phyloP scores from a whole-genome alignment of 1,284 basidiomycete genomes.

The Rhodofomes roseus region DNA sequence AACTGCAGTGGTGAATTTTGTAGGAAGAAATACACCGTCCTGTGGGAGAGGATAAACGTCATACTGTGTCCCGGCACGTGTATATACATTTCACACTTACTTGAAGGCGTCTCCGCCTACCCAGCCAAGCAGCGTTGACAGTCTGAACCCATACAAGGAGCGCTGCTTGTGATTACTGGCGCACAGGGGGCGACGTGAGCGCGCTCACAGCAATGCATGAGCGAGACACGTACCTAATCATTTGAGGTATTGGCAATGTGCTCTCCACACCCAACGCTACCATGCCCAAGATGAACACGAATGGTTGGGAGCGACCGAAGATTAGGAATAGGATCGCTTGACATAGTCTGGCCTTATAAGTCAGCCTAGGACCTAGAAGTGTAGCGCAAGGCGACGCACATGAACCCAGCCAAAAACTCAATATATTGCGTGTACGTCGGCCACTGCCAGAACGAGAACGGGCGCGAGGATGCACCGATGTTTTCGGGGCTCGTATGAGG shows the following conservation, averaged over 20 bases:
- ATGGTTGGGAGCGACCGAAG: conserved; percentile 62
- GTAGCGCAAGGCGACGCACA: conserved; percentile 41
- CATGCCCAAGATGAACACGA: conserved; percentile 71
- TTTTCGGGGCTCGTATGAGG: conserved; percentile 57
- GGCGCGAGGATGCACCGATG: conserved; percentile 58
- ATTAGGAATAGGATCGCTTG: conserved; percentile 73
- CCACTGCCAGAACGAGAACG: conserved; percentile 87
- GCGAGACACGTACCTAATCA: conserved; percentile 54
- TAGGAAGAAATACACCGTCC: conserved; percentile 77
- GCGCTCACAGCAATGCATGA: conserved; percentile 11
- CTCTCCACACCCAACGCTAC: conserved; percentile 78
- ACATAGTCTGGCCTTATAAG: conserved; percentile 47
- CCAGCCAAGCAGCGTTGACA: conserved; percentile 81
- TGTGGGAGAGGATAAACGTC: conserved; percentile 25
- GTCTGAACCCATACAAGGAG: conserved; percentile 80
- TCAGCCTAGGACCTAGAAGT: not conserved
- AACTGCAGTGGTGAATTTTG: conserved; percentile 72
- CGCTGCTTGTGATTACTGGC: conserved; percentile 72
- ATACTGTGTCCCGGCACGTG: conserved; percentile 1
- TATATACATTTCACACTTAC: conserved; percentile 40
- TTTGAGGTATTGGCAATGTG: conserved; percentile 77
- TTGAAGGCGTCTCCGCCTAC: conserved; percentile 80
- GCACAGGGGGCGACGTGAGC: not conserved
- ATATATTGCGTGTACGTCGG: conserved; percentile 71
- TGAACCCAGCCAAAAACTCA: conserved; percentile 77